Evolutionary conservation across 371 early-diverging fungal species (phyloP), one percentile per base, ranked within the genome.

Genomic region (Umbelopsis sp.): DNA sequence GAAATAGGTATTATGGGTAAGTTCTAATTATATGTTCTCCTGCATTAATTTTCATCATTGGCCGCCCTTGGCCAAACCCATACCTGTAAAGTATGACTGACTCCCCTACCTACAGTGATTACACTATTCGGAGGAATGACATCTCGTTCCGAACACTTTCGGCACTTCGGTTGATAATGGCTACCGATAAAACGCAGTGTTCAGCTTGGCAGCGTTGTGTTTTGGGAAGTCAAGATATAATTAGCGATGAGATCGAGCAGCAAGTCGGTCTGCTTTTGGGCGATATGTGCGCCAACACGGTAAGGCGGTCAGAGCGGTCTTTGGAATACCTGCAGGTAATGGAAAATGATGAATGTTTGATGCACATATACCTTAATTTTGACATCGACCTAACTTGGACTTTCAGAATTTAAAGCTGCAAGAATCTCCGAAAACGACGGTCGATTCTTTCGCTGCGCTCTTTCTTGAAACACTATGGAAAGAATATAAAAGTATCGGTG

Each of bases 171-270:
- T 63, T 88, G 18, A 35, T 57, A 12, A 48, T 85, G 44, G 81
- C 78, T 32, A 63, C 73, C 32, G 76, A 57, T 62, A 82, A 75
- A 37, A 53, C 75, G 37, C 70, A 72, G 64, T 71, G 57, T 52
- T 75, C 75, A 12, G 50, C 81, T 4, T 88, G 88, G 88, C 84
- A 86, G 32, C 82, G 81, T 64, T 80, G 85, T 4, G 76, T 88
- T 1, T 79, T 80, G 77, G 88, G 88, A 3, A 79, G 84, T 35
- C 69, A 77, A 25, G 88, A 88, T 10, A 70, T 71, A 10, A 85
- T 88, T 29, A 83, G 77, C 57, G 65, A 66, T 1, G 82, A 84
- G 44, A 88, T 85, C 66, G 88, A 88, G 67, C 72, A 79, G 16
- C 72, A 77, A 52, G 79, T 81, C 3, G 70, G 79, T 0, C 64